Base-by-base conservation (phyloP, 108 stramenopile genomes). In the Chaetoceros muelleri region DNA sequence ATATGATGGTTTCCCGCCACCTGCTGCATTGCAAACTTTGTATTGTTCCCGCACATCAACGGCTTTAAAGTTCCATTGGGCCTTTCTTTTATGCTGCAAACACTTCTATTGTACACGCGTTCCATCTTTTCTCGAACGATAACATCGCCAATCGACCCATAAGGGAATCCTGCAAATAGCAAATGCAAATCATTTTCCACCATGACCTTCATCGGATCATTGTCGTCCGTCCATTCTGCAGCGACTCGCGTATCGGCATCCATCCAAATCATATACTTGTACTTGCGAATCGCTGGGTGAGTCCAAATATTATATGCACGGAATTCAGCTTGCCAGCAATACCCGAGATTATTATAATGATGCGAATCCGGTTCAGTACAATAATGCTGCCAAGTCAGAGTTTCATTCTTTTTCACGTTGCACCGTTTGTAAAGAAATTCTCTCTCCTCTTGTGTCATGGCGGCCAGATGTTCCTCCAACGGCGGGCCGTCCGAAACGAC, bases 181-280 rank as follows among this genome's bases (percentile, higher is more conserved):
- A 79, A 50, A 0, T 61, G 53, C 27, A 71, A 40, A 25, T 79
- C 54, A 48, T 79, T 67, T 46, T 67, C 26, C 5, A 79, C 44
- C 46, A 71, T 67, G 52, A 57, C 28, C 1, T 70, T 66, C 18
- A 79, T 48, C 13, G 78, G 78, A 73, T 77, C 76, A 13, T 55
- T 40, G 13, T 40, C 34, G 5, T 13, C 30, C 16, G 45, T 7
- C 76, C 76, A 77, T 3, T 28, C 46, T 40, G 53, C 27, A 13
- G 76, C 61, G 21, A 45, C 21, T 52, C 69, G 61, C n/a, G 51
- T 67, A 72, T 76, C 75, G 0, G 66, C 52, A 60, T 76, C 75
- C 18, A 70, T 23, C 75, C 75, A 76, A 20, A 77, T 18, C 76
- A 73, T 73, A 31, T 57, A 62, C 49, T 65, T 65, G 51, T 77